Evolutionary conservation across 140 eudicot genomes (phyloP).

Genomic region (Flaveria floridana): DNA sequence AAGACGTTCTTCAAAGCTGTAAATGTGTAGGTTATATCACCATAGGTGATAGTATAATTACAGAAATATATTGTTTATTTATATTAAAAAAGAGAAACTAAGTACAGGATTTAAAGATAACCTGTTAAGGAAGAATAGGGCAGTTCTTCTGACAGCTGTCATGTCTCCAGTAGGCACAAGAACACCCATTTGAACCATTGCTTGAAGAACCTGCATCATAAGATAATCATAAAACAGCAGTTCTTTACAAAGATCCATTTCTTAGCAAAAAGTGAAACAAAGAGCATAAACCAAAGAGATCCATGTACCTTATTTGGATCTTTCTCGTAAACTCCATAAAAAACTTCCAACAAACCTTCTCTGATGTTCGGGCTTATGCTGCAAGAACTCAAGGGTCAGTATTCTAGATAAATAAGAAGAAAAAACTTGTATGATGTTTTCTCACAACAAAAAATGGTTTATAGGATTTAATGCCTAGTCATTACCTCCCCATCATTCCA

Average conservation of each 20-base stretch:
- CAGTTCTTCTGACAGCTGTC: constrained; percentile 99
- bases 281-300: neutral
- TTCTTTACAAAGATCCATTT: neutral
- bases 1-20: constrained; percentile 97
- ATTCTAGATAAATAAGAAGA: neutral
- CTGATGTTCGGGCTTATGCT: constrained; percentile 95
- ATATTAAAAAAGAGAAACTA: constrained; percentile 14
- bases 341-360: constrained; percentile 85
- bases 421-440: neutral
- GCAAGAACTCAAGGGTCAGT: constrained; percentile 36
- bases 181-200: constrained; percentile 98
- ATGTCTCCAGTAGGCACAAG: constrained; percentile 98
- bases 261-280: constrained; percentile 3
- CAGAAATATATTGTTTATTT: constrained; percentile 4
- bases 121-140: constrained; percentile 89
- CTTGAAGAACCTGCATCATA: constrained; percentile 71
- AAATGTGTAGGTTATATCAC: constrained; percentile 14
- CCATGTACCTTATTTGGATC: constrained; percentile 76
- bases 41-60: neutral
- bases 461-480: neutral
- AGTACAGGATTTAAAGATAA: constrained; percentile 21
- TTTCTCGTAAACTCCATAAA: constrained; percentile 97
- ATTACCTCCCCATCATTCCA: constrained; percentile 99
- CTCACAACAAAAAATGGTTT: neutral
- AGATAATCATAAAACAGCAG: constrained; percentile 3